Percentiles rank a stretch among this genome's conserved stretches.
These are phyloP conservation scores for Tolypocladium album DNA, from an alignment of 2,329 filamentous ascomycete species.

Conservation along the genomic window DNA sequence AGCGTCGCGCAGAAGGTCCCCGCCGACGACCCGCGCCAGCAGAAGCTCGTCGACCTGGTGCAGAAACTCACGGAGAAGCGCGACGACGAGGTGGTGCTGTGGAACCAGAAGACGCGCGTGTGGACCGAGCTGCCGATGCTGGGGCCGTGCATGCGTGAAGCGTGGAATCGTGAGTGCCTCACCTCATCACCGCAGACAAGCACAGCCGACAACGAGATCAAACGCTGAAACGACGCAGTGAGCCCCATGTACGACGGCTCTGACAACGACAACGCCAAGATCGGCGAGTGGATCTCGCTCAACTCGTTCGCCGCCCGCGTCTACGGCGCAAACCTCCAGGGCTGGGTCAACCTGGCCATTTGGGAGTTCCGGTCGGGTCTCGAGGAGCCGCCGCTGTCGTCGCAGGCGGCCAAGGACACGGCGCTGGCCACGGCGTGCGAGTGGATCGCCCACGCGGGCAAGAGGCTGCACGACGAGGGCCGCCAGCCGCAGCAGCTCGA, in stretches of 20 bases:
- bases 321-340: constrained; percentile 9
- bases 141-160: constrained; percentile 16
- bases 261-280: constrained; percentile 8
- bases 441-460: constrained; percentile 19
- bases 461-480: constrained; percentile 10
- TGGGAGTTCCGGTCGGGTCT: constrained; percentile 19
- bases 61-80: constrained; percentile 11
- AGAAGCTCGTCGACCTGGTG: constrained; percentile 12
- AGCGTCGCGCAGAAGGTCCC: constrained; percentile 13
- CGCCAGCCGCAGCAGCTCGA: constrained; percentile 7
- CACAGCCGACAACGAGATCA: neutral
- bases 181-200: neutral
- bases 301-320: constrained; percentile 22
- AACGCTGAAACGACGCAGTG: constrained; percentile 4
- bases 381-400: constrained; percentile 12
- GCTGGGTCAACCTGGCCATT: constrained; percentile 16
- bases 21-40: constrained; percentile 13
- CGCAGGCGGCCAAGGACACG: constrained; percentile 8
- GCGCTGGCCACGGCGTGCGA: constrained; percentile 12
- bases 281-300: constrained; percentile 17
- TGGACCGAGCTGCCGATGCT: constrained; percentile 21
- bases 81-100: constrained; percentile 14
- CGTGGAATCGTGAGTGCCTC: constrained; percentile 16
- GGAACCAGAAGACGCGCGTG: constrained; percentile 12
- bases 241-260: constrained; percentile 13